Base-by-base conservation (phyloP, 2,329 filamentous ascomycete species). In the Talaromyces sp. region DNA sequence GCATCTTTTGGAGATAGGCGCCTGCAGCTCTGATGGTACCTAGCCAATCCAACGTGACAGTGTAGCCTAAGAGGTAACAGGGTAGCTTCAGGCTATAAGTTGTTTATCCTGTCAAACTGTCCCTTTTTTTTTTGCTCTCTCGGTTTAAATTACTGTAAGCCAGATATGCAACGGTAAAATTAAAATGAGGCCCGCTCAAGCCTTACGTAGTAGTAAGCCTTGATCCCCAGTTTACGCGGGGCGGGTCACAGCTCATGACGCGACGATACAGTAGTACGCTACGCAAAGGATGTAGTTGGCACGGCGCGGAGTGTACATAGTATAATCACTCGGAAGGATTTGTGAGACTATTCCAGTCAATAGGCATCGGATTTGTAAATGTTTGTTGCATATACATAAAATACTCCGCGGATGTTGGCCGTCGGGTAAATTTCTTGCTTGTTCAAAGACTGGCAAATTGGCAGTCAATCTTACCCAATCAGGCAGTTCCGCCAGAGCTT, bases 401-500 rank as follows among this genome's bases (percentile, higher is more conserved):
- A 19, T 27, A 27, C 45, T 25, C 45, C 45, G 45, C 45, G 45
- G 45, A 22, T 27, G 45, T 27, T 25, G 22, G 3, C n/a, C 31
- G 10, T 31, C 47, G 25, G 47, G 47, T 50, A 31, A n/a, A 50
- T 31, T 31, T 25, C 43, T 45, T 22, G 43, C 7, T 3, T 22
- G 8, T 37, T 2, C 13, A 37, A 11, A 22, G 19, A 8, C 47
- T 31, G 25, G 31, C 10, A 49, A 61, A 49, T 19, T 50, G 41
- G 35, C 35, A 60, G 41, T 7, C 17, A 39, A 50, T 61, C 33
- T 61, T 61, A 25, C 59, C 59, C 59, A 27, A 25, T 39, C 31
- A 39, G 59, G 59, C 59, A 61, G 45, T 61, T 61, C 59, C 59
- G 59, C 7, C n/a, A 47, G 39, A 43, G 37, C 57, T 60, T 47